Conservation (phyloP, 1,139 yeast species). For the Taphrina deformans region DNA sequence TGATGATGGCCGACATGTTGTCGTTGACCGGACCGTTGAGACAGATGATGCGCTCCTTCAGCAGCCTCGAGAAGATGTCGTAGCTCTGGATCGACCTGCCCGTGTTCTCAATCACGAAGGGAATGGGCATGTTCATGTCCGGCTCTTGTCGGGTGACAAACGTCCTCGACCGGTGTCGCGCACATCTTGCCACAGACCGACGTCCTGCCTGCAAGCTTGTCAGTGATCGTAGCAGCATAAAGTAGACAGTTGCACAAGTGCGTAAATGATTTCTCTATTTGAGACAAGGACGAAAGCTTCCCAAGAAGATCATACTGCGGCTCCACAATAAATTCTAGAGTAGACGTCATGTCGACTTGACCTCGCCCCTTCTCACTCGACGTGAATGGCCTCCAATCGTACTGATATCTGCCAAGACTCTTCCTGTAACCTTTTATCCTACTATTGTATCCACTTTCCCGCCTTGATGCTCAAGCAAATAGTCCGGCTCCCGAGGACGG, state of each 20-base stretch:
- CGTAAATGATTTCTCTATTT: not conserved
- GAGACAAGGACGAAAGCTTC: not conserved
- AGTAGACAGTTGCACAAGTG: not conserved
- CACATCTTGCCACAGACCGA: not conserved
- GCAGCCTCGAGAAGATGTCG: conserved; percentile 40
- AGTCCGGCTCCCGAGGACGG: not conserved
- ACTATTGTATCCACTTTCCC: too few relatives aligned
- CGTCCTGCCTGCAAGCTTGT: not conserved
- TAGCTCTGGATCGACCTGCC: conserved; percentile 35
- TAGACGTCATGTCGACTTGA: not conserved
- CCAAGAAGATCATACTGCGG: not conserved
- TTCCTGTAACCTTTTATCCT: too few relatives aligned
- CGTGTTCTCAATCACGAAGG: conserved; percentile 35
- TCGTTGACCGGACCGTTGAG: conserved; percentile 44
- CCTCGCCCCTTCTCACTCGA: not conserved
- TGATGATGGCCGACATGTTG: conserved; percentile 43
- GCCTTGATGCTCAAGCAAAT: not conserved
- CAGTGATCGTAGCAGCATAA: not conserved
- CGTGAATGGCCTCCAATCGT: not conserved
- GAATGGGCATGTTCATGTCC: conserved; percentile 44
- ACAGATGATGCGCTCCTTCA: conserved; percentile 44
- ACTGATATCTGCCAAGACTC: too few relatives aligned
- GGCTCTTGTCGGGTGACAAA: not conserved
- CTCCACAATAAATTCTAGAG: not conserved
- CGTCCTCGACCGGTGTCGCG: not conserved